Base-by-base conservation (phyloP, 805 yeast genomes). In the Tetrapisispora pingtungensis region DNA sequence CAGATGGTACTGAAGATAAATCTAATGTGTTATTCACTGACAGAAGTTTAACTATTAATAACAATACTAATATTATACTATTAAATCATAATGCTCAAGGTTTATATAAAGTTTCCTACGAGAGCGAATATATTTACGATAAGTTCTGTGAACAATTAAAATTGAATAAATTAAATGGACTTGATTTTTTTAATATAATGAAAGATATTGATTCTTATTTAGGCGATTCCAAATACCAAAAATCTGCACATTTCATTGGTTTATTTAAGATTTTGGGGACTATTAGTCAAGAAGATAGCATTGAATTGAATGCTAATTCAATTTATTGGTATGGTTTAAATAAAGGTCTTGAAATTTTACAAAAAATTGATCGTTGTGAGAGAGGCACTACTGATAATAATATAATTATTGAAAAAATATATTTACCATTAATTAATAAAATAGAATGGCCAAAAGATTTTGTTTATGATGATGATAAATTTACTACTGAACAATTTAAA, bases 71-170 rank as follows among this genome's bases (percentile, higher is more conserved):
- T 4, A 44, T 58, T 14, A 27, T 47, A 4, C 38, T 55, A 8
- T 46, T 49, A 19, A 64, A 64, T 32, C 49, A 53, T 17, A 46
- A 52, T 33, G 42, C 52, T 14, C 47, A 68, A 19, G 79, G 77
- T 1, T 66, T 75, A 48, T 73, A 70, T 49, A 69, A 72, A 42
- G 73, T 73, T 0, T 66, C 72, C 10, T 81, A 80, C 50, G 65
- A 61, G 20, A 49, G 62, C 30, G 13, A 43, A 5, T 42, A 46
- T 17, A 50, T 63, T 28, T 61, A 61, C 41, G 55, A 59, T 3
- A 51, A 49, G 18, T 49, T 71, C 6, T 42, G 49, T 19, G 41
- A 47, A 1, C 49, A 46, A 22, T 10, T 58, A 5, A 46, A 54
- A 22, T 18, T 51, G 7, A 56, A 57, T 1, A 38, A 35, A 13